Conservation (phyloP, 306 rosid genomes). For the Gillenia trifoliata region DNA sequence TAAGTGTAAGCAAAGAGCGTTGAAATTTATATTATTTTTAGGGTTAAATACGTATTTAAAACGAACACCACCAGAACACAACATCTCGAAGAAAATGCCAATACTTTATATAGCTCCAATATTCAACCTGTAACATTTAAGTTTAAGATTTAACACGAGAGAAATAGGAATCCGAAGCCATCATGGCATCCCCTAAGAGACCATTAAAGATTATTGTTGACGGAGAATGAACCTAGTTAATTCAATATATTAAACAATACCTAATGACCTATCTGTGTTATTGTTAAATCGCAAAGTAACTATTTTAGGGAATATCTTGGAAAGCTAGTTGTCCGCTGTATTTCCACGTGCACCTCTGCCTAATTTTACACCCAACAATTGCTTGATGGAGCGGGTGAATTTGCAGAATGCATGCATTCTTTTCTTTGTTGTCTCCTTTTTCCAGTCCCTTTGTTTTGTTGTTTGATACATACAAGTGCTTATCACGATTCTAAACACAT, state of each 20-base stretch:
- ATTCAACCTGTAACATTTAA: not conserved
- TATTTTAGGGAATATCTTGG: conserved; percentile 35
- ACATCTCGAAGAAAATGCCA: not conserved
- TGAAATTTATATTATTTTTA: not conserved
- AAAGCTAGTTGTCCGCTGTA: conserved; percentile 30
- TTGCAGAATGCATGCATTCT: conserved; percentile 13
- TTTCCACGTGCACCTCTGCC: conserved; percentile 16
- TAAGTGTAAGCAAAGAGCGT: not conserved
- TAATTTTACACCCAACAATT: not conserved
- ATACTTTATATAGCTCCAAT: not conserved
- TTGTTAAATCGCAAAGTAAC: not conserved
- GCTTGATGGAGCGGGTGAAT: not conserved
- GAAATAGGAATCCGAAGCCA: conserved; percentile 6
- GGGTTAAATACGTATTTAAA: not conserved
- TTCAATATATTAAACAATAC: not conserved
- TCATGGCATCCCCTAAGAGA: not conserved
- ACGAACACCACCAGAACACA: not conserved
- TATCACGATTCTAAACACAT: not conserved
- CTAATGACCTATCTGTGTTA: not conserved
- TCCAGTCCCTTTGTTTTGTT: not conserved
- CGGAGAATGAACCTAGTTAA: not conserved
- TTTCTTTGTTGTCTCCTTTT: not conserved
- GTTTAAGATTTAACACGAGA: not conserved
- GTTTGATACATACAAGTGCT: not conserved
- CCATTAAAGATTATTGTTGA: not conserved